These are phyloP conservation scores for Macrolepiota dolichaula DNA, from an alignment of 768 basidiomycete species.

Conservation along the genomic window DNA sequence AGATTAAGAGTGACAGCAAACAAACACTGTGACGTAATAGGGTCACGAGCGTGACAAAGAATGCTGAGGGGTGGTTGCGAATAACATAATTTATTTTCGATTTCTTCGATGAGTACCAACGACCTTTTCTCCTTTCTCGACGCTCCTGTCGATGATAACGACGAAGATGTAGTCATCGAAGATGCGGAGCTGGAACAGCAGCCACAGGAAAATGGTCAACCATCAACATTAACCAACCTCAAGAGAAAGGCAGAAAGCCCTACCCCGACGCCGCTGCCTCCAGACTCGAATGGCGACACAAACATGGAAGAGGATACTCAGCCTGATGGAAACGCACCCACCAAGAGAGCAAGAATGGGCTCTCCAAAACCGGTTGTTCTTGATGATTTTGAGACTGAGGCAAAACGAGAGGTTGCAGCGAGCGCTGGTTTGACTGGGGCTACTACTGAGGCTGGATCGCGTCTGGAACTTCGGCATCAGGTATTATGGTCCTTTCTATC, in stretches of 20 bases:
- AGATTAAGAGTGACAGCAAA: too few relatives aligned
- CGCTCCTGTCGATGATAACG: constrained; percentile 33
- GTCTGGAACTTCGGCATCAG: constrained; percentile 80
- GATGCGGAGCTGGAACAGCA: constrained; percentile 20
- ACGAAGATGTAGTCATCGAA: constrained; percentile 20
- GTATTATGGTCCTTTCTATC: constrained; percentile 27
- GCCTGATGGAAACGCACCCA: constrained; percentile 29
- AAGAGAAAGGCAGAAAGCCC: constrained; percentile 42
- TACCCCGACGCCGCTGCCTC: constrained; percentile 8
- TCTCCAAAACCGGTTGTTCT: constrained; percentile 75
- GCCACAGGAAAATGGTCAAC: constrained; percentile 21
- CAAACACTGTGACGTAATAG: not conserved
- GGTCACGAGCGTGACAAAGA: not conserved
- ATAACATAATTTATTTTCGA: not conserved
- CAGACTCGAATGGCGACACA: constrained; percentile 17
- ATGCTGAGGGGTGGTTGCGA: not conserved
- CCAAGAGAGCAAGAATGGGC: constrained; percentile 60
- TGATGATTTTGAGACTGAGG: constrained; percentile 94
- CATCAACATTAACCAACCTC: constrained; percentile 20
- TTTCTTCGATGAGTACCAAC: constrained; percentile 37
- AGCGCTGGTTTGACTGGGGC: constrained; percentile 82
- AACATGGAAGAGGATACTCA: constrained; percentile 24
- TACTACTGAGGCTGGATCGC: constrained; percentile 57
- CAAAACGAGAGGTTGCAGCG: constrained; percentile 86
- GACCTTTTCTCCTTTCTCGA: constrained; percentile 74